Percentiles rank a stretch among this genome's conserved stretches.
Conservation (phyloP, 2,329 filamentous ascomycete genomes). For the Emydomyces testavorans region DNA sequence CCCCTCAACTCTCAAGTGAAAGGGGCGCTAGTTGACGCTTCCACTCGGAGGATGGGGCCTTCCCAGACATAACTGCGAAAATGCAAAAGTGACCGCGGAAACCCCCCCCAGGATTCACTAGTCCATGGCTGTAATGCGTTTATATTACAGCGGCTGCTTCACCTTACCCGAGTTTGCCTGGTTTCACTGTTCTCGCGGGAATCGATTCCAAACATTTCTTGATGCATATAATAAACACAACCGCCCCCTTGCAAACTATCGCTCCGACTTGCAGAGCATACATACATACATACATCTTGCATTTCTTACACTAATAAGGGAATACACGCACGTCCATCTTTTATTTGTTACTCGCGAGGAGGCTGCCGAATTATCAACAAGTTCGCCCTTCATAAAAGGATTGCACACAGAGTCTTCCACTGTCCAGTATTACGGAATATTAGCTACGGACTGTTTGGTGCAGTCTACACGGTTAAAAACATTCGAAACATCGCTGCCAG, state of each 20-base stretch:
- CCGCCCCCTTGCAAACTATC: too few species aligned
- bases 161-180: neutral
- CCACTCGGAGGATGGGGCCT: neutral
- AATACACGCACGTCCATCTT: neutral
- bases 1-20: neutral
- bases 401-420: neutral
- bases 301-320: too few species aligned
- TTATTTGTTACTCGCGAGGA: neutral
- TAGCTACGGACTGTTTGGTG: neutral
- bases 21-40: slow-evolving; percentile 8
- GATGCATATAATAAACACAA: neutral
- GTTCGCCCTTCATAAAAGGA: too few species aligned
- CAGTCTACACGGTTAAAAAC: neutral
- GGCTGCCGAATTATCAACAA: neutral
- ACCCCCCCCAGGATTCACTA: slow-evolving; percentile 2
- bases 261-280: too few species aligned
- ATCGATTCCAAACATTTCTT: slow-evolving; percentile 5
- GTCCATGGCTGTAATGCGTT: neutral
- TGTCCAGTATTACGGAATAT: neutral
- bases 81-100: slow-evolving; percentile 1
- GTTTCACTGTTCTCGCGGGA: slow-evolving; percentile 4
- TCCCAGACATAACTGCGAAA: too few species aligned
- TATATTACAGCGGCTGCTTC: slow-evolving; percentile 1
- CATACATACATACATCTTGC: too few species aligned
- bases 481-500: neutral